These are phyloP conservation scores for Simmondsia chinensis DNA, from an alignment of 148 eudicot genomes.

Conservation along the genomic window DNA sequence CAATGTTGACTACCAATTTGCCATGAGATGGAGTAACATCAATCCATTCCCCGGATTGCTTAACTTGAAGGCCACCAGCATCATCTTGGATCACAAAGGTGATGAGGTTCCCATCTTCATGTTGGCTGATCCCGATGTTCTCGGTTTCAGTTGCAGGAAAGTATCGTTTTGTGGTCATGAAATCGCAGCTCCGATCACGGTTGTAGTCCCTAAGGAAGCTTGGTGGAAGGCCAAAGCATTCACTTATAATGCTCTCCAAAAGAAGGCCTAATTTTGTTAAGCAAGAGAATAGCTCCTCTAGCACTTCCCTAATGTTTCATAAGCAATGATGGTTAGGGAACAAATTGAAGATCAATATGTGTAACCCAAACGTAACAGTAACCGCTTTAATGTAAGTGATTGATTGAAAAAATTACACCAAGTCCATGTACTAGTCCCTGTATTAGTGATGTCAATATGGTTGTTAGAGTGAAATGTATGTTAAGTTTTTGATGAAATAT, in stretches of 20 bases:
- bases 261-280: slow-evolving; percentile 15
- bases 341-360: slow-evolving; percentile 15
- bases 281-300: slow-evolving; percentile 15
- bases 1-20: slow-evolving; percentile 24
- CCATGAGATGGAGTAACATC: slow-evolving; percentile 14
- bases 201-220: slow-evolving; percentile 25
- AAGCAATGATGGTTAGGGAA: slow-evolving; percentile 13
- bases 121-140: slow-evolving; percentile 19
- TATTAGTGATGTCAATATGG: no score
- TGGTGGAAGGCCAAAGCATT: slow-evolving; percentile 33
- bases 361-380: no score
- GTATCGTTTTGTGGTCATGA: slow-evolving; percentile 21
- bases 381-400: no score
- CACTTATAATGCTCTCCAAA: slow-evolving; percentile 18
- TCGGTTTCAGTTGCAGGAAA: slow-evolving; percentile 19
- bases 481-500: no score
- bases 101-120: slow-evolving; percentile 20
- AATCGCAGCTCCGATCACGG: slow-evolving; percentile 20
- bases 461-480: no score
- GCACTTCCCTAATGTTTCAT: slow-evolving; percentile 13
- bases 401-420: no score
- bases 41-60: slow-evolving; percentile 26
- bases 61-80: slow-evolving; percentile 34
- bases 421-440: no score
- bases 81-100: slow-evolving; percentile 32